Evolutionary conservation across 192 early-diverging fungal species (phyloP).

Genomic region (Backusella sp.): DNA sequence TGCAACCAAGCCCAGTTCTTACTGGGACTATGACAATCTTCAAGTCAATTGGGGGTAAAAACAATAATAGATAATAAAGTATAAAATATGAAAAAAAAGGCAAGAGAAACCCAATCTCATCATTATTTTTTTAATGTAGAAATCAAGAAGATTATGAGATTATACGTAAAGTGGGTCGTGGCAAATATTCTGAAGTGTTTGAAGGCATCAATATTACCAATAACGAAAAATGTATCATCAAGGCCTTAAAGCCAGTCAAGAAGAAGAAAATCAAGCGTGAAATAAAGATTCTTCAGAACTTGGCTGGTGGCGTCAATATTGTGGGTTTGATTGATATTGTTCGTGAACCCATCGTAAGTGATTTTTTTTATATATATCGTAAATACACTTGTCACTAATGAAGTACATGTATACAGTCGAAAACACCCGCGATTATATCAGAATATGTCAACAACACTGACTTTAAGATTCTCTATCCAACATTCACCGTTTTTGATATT

Average conservation of each 20-base stretch:
- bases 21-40: slow-evolving; percentile 98
- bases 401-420: slow-evolving; percentile 55
- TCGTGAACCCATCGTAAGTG: slow-evolving; percentile 80
- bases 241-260: slow-evolving; percentile 99
- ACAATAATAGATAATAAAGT: not conserved
- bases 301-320: slow-evolving; percentile 93
- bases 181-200: slow-evolving; percentile 99
- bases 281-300: slow-evolving; percentile 98
- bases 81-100: too few species aligned
- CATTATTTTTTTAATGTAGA: not conserved
- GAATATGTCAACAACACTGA: slow-evolving; percentile 98
- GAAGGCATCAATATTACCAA: slow-evolving; percentile 94
- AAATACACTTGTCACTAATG: not conserved
- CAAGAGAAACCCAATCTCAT: not conserved
- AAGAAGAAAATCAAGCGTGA: slow-evolving; percentile 99
- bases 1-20: slow-evolving; percentile 72
- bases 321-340: slow-evolving; percentile 93
- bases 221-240: slow-evolving; percentile 92
- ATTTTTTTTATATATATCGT: not conserved
- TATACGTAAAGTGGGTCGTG: slow-evolving; percentile 94
- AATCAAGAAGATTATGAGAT: slow-evolving; percentile 98
- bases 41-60: slow-evolving; percentile 88
- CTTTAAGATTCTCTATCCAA: slow-evolving; percentile 95
- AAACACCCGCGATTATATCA: slow-evolving; percentile 95
- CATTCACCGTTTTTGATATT: slow-evolving; percentile 92